A percentile compares a stretch with the other conserved stretches of the same genome.
These are phyloP conservation scores for Suhomyces bribrorum DNA, from an alignment of 1,139 yeast genomes.

Conservation along the genomic window DNA sequence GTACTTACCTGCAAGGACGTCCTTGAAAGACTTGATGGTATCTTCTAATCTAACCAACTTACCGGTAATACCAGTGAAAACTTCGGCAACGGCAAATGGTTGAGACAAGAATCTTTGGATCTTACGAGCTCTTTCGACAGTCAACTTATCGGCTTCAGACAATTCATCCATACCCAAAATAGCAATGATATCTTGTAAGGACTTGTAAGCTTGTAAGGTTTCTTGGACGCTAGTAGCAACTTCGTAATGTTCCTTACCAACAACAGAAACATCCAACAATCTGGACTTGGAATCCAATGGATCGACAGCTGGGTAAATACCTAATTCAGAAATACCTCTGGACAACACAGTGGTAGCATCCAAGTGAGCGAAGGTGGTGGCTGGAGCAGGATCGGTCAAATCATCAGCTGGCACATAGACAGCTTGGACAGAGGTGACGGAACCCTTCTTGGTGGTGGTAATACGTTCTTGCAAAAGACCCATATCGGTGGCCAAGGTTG, in stretches of 20 bases:
- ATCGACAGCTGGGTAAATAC: constrained; percentile 99
- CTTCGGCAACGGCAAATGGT: constrained; percentile 99
- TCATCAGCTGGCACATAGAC: constrained; percentile 99
- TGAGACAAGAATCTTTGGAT: constrained; percentile 99
- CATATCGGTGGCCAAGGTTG: constrained; percentile 99
- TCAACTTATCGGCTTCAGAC: constrained; percentile 96
- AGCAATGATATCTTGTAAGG: constrained; percentile 99
- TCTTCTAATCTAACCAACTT: constrained; percentile 95
- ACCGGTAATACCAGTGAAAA: constrained; percentile 99
- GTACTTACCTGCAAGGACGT: constrained; percentile 96
- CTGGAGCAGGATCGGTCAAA: constrained; percentile 99
- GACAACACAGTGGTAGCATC: constrained; percentile 99
- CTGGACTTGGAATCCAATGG: constrained; percentile 99
- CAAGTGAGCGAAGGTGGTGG: constrained; percentile 99
- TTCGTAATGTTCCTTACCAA: constrained; percentile 98
- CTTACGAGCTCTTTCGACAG: constrained; percentile 99
- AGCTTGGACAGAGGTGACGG: constrained; percentile 99
- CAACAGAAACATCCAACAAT: constrained; percentile 94
- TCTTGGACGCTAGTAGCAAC: constrained; percentile 95
- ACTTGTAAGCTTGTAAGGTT: constrained; percentile 99
- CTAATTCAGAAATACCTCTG: constrained; percentile 99
- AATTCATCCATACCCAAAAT: constrained; percentile 99
- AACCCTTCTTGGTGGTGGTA: constrained; percentile 99
- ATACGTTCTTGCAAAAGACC: constrained; percentile 99
- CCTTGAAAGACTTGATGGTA: constrained; percentile 92